phyloP scores from a whole-genome alignment of 345 rosid genomes.

The Aquilaria malaccensis region DNA sequence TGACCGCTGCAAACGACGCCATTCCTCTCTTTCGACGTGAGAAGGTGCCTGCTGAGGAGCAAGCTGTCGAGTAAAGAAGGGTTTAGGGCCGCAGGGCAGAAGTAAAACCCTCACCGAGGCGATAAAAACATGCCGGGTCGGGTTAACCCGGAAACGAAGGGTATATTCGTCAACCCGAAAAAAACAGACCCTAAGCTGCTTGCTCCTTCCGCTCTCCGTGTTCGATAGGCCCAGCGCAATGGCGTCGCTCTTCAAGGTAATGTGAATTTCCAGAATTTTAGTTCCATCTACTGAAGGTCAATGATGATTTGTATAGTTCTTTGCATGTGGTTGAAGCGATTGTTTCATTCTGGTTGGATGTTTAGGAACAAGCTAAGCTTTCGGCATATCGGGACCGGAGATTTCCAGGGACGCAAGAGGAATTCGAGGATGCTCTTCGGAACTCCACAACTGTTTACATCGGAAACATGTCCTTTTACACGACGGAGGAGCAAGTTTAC shows the following conservation, averaged over 20 bases:
- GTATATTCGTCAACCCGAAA: neutral
- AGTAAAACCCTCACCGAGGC: slow-evolving; percentile 4
- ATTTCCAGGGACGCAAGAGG: slow-evolving; percentile 81
- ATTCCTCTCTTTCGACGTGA: slow-evolving; percentile 15
- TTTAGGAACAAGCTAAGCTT: slow-evolving; percentile 69
- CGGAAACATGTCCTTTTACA: slow-evolving; percentile 93
- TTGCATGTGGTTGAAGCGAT: neutral
- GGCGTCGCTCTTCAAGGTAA: slow-evolving; percentile 83
- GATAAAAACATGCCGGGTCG: neutral
- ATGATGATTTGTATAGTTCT: neutral
- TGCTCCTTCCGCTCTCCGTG: too few relatives aligned
- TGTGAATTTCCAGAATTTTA: neutral
- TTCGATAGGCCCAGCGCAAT: slow-evolving; percentile 16
- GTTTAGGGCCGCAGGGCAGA: neutral
- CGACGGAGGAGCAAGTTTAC: slow-evolving; percentile 96
- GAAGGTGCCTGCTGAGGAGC: too few relatives aligned
- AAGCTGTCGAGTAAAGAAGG: neutral
- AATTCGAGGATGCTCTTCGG: slow-evolving; percentile 68
- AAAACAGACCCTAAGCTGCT: neutral
- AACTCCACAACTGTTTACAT: slow-evolving; percentile 71
- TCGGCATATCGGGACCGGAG: slow-evolving; percentile 83
- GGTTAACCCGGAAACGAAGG: too few relatives aligned
- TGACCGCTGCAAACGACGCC: slow-evolving; percentile 54
- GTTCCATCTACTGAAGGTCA: neutral
- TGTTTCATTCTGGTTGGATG: neutral